A percentile compares a stretch with the other conserved stretches of the same genome.
These are phyloP conservation scores for Phialemonium atrogriseum DNA, from an alignment of 2,329 filamentous ascomycete genomes.

Conservation along the genomic window DNA sequence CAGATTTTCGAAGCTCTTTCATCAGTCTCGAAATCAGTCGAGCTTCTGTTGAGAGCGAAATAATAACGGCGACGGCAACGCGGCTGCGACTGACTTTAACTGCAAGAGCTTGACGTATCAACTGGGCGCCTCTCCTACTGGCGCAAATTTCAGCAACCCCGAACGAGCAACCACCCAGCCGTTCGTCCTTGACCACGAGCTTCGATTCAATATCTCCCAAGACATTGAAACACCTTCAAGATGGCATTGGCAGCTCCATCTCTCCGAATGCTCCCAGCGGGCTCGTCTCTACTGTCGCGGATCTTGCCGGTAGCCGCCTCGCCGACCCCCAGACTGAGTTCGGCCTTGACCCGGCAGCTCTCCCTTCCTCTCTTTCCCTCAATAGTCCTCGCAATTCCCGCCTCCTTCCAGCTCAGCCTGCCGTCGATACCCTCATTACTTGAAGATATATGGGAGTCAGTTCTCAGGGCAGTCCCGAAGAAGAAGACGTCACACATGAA, in stretches of 20 bases:
- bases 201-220: background rate
- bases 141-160: too few species aligned
- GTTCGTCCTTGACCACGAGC: background rate
- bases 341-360: conserved; percentile 10
- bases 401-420: conserved; percentile 43
- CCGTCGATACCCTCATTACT: conserved; percentile 60
- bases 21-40: too few species aligned
- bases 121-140: too few species aligned
- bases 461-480: conserved; percentile 90
- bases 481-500: conserved; percentile 98
- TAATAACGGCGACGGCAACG: too few species aligned
- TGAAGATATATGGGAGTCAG: conserved; percentile 82
- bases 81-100: too few species aligned
- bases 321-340: conserved; percentile 5
- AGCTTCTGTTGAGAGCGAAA: too few species aligned
- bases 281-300: conserved; percentile 12
- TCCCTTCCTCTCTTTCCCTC: conserved; percentile 15
- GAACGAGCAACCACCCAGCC: background rate
- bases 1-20: too few species aligned
- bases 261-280: conserved; percentile 12
- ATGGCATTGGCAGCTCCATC: conserved; percentile 15
- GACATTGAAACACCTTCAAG: conserved; percentile 2
- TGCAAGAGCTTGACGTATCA: too few species aligned
- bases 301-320: conserved; percentile 10
- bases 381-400: conserved; percentile 14